Base-by-base conservation (phyloP, 2,329 filamentous ascomycete species). In the Diaporthe eres region DNA sequence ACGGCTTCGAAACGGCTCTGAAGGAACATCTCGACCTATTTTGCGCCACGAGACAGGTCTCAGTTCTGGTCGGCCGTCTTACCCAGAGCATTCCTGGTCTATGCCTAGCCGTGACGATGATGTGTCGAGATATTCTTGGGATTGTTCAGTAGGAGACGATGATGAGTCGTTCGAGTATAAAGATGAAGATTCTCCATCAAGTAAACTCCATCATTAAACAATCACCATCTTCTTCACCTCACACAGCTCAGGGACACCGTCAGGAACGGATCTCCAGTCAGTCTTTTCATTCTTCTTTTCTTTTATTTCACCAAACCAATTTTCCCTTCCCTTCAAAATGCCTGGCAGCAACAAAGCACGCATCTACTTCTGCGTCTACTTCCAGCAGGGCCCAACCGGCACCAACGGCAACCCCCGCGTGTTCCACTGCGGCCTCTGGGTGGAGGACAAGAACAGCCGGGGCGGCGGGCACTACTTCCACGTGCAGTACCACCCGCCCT, bases 301-400 rank as follows among this genome's bases (percentile, higher is more conserved):
- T 55, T 28, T 28, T 55, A 51, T 17, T 28, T 28, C n/a, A 28
- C 5, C 7, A 28, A 13, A 31, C 25, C 25, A 25, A 25, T 28
- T 55, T 55, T 51, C 15, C 25, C 13, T 31, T 19, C 37, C 55
- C 19, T 34, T 12, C 55, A 58, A 58, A 34, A 58, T 58, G 55
- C 17, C 55, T 22, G 19, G 57, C 17, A 9, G 28, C 28, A n/a
- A 42, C 19, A 61, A 61, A 19, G 12, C 10, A 13, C 58, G 58
- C 34, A 44, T 61, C 37, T 61, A 25, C 58, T 42, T 61, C 58
- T 61, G 58, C 37, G 37, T 61, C 10, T 61, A 42, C 58, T 61
- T 61, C 22, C 34, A 61, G 58, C 58, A 61, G 58, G 58, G 58
- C 17, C 57, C 57, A 5, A 61, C 34, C 7, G 58, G 37, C 37